Evolutionary conservation across 768 basidiomycete genomes (phyloP).

Genomic region (Hygrophorus russula): DNA sequence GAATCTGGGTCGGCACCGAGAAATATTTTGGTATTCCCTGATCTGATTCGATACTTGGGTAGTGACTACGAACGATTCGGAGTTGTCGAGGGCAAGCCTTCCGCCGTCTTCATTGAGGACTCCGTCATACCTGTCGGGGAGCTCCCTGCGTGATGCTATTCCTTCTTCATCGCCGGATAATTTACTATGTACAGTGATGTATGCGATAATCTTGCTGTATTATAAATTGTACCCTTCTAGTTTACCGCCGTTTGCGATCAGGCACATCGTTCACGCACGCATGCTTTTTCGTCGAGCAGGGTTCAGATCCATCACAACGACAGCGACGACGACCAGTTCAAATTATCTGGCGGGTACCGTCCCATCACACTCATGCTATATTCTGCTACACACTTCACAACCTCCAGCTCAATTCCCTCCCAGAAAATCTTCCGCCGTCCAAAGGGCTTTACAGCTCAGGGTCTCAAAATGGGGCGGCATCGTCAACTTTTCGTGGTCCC

Average conservation of each 20-base stretch:
- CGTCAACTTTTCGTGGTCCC: constrained; percentile 51
- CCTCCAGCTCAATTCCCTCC: constrained; percentile 41
- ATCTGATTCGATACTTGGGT: neutral
- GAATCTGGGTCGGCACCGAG: neutral
- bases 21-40: neutral
- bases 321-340: too few relatives aligned
- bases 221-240: too few relatives aligned
- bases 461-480: constrained; percentile 37
- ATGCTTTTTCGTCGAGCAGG: too few relatives aligned
- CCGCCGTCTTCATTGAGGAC: neutral
- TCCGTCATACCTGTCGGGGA: neutral
- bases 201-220: too few relatives aligned
- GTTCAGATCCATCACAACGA: too few relatives aligned
- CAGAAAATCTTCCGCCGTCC: constrained; percentile 34
- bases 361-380: constrained; percentile 38
- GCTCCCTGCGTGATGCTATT: neutral
- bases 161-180: too few relatives aligned
- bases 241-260: too few relatives aligned
- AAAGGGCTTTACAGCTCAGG: constrained; percentile 35
- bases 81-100: neutral
- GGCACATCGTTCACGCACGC: too few relatives aligned
- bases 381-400: constrained; percentile 40
- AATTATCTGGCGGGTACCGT: constrained; percentile 35
- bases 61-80: neutral
- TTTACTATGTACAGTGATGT: too few relatives aligned